Evolutionary conservation across 768 basidiomycete genomes (phyloP), one percentile per base, ranked within the genome.

Genomic region (Termitomyces sp.): DNA sequence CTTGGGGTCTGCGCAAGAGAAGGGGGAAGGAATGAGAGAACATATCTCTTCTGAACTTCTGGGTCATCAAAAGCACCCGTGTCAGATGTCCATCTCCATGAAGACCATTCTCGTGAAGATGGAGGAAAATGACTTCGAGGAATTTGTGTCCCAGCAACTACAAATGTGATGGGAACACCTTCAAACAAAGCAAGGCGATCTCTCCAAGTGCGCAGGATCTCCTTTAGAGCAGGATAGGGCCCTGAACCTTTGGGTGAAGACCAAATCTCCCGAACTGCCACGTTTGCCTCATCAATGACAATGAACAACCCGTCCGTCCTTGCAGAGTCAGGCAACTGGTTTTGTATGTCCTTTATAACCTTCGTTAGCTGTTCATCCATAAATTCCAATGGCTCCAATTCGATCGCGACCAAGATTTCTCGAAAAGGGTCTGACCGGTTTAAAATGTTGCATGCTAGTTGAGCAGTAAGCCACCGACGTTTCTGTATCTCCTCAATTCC

Each of bases 211-310:
- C 37, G 47, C 20, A 56, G 42, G 12, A 56, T 56, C 22, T 45
- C 33, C 13, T 42, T n/a, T 27, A 56, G 27, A 20, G 36, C 13
- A 2, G 47, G 48, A 13, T 56, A 36, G 2, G 8, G 34, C 20
- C n/a, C 46, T 5, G 46, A 10, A 4, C 24, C 5, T n/a, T 8
- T 14, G 14, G 46, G n/a, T n/a, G n/a, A 40, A 3, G 24, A 37
- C 54, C 54, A 55, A 12, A 26, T 47, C 26, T 36, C 40, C 13
- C 26, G 18, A 4, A 32, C 13, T 18, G 45, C 44, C 34, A 46
- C 33, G 18, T 56, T 56, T 6, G 55, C 55, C 26, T 48, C 45
- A 20, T 56, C 55, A 26, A 56, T 56, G 46, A 30, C 55, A 20
- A 56, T 13, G 22, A 36, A 56, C 32, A 56, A 33, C 12, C 55